Evolutionary conservation across 2,329 filamentous ascomycete species (phyloP), one percentile per base, ranked within the genome.

Genomic region (Alternaria conjuncta): DNA sequence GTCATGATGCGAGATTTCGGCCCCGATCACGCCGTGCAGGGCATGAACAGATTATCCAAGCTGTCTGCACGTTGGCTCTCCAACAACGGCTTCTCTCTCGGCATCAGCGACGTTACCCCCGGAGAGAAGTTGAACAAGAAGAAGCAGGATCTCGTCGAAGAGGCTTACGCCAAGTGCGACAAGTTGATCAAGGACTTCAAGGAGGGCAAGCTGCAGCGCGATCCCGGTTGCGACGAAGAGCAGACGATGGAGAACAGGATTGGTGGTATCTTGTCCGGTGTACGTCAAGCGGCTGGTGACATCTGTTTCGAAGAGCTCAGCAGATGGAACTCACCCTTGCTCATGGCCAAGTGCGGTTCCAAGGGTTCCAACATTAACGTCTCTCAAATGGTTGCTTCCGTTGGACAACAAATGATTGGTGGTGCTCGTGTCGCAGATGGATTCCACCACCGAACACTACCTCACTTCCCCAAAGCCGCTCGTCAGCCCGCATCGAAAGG

Each of bases 351-450:
- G 66, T 98, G 93, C 12, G 96, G 96, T 53, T 98, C 95, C 57
- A 99, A 99, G 81, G 96, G 96, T 78, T 97, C 94, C 6, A 92
- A 93, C 73, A 96, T 99, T 84, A 99, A 99, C 85, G 96, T 99
- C 32, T 96, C 96, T 9, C 96, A 99, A 83, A 99, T 99, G 96
- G 92, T 98, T 78, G 95, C 96, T 60, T 90, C 94, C 63, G 96
- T 99, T 77, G 96, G 96, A 55, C 96, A 99, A 82, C 96, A 99
- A 73, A 97, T 98, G 87, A 98, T 99, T 74, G 92, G 92, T 64
- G 93, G 94, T 53, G 89, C 92, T 75, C 94, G 96, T 87, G 94
- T 99, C 30, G 88, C 93, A 47, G 93, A 99, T 81, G 96, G 96
- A 7, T 99, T 99, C 82, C 95, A 98, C 78, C 95, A 98, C 79